Base-by-base conservation (phyloP, 139 green algal genomes). In the Tetradesmus lagerheimii region DNA sequence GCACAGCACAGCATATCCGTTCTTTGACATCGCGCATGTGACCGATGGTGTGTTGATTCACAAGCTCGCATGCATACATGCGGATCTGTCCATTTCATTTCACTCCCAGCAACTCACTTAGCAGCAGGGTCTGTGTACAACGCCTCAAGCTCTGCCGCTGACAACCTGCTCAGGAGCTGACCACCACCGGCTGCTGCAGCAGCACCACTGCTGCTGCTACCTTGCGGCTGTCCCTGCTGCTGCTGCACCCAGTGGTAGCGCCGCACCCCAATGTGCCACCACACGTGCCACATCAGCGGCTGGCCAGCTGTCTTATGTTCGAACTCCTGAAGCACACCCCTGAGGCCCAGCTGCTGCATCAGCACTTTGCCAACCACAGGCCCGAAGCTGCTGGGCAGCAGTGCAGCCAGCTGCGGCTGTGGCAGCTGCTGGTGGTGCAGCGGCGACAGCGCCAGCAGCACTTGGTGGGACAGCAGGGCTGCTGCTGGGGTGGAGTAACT, bases 321-420 rank as follows among this genome's bases (percentile, higher is more conserved):
- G 16, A 31, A 38, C 34, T 47, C 77, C 38, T 57, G 37, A 37
- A 83, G 77, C 37, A 57, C 12, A 16, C 0, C 8, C 2, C 37
- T 20, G 4, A 83, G 25, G 0, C 77, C n/a, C n/a, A 79, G 77
- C 77, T 47, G 38, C 37, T 50, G 77, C 20, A 31, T 83, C 38
- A 50, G 77, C 77, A 88, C n/a, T 3, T 66, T 47, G 23, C 50
- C 76, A 5, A 47, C 66, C 20, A 57, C 47, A n/a, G 50, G 20
- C 14, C 38, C 18, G 20, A 71, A 81, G 88, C 80, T 74, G 67
- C 64, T 88, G 83, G 83, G 81, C 31, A 77, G 53, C 47, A 77
- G 64, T 0, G 16, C 29, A 3, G 81, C 71, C 1, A 77, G 15
- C 20, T 76, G 18, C 18, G 81, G n/a, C 45, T 35, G 50, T 2